phyloP scores from a whole-genome alignment of 2,329 filamentous ascomycete genomes.

The Eurotiales sp. region DNA sequence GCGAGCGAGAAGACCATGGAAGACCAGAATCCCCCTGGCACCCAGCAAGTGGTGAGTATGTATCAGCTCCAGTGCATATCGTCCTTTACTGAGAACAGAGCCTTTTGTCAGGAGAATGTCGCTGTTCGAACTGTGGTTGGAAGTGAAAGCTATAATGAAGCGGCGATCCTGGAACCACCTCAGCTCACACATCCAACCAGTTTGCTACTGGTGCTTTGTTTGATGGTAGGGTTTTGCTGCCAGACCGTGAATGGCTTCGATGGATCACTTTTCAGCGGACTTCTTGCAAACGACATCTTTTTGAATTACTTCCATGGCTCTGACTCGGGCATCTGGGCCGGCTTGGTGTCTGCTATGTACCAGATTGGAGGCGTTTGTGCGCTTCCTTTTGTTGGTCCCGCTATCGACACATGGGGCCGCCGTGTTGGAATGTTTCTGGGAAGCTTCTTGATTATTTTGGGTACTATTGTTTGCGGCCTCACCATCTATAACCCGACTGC shows the following conservation, averaged over 20 bases:
- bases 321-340: constrained; percentile 42
- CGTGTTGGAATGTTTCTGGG: constrained; percentile 56
- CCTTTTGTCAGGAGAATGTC: constrained; percentile 5
- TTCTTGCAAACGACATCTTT: constrained; percentile 48
- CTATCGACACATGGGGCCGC: constrained; percentile 49
- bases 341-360: constrained; percentile 46
- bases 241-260: constrained; percentile 58
- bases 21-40: not conserved
- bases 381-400: constrained; percentile 46
- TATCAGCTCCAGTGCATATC: too few relatives aligned
- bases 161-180: constrained; percentile 10
- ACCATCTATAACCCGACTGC: constrained; percentile 35
- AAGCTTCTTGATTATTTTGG: constrained; percentile 50
- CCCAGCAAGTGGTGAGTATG: constrained; percentile 1
- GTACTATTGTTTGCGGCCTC: constrained; percentile 46
- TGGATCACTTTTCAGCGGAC: constrained; percentile 53
- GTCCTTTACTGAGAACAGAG: not conserved
- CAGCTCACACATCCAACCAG: constrained; percentile 3
- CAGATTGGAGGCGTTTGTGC: constrained; percentile 46
- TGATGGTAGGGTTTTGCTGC: constrained; percentile 37
- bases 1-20: not conserved
- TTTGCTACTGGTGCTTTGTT: constrained; percentile 4
- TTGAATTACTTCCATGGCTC: constrained; percentile 40
- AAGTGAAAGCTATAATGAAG: constrained; percentile 9
- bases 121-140: constrained; percentile 4